Conservation (phyloP, 192 early-diverging fungal species). For the Coemansia sp. region DNA sequence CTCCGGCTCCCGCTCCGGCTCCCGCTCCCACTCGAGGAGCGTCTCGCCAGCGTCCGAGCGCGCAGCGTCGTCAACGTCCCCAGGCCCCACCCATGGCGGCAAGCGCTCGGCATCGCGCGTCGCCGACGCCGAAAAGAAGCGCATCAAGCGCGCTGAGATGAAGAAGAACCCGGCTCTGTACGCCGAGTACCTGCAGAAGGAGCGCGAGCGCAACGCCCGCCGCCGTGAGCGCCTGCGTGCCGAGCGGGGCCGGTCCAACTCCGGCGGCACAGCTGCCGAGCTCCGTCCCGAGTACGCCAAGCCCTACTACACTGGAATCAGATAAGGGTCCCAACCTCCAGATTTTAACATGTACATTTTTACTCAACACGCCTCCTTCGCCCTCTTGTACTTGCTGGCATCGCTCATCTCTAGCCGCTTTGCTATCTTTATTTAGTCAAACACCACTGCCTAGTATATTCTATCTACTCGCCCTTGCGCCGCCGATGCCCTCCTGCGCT, state of each 20-base stretch:
- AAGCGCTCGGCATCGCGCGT: slow-evolving; percentile 53
- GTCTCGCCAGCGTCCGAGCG: not conserved
- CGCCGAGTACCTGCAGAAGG: slow-evolving; percentile 53
- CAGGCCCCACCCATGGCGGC: slow-evolving; percentile 9
- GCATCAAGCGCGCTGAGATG: slow-evolving; percentile 52
- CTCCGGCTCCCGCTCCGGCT: not conserved
- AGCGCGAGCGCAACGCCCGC: slow-evolving; percentile 54
- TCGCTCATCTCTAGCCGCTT: not conserved
- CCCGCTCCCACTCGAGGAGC: not conserved
- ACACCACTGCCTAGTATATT: not conserved
- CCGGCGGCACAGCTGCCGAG: slow-evolving; percentile 17
- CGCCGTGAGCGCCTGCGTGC: slow-evolving; percentile 48
- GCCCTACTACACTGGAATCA: not conserved
- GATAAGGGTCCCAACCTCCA: not conserved
- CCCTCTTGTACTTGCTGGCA: too few species aligned
- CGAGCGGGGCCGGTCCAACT: slow-evolving; percentile 47
- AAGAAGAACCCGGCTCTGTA: slow-evolving; percentile 51
- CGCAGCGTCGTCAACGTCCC: slow-evolving; percentile 10
- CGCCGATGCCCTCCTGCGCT: not conserved
- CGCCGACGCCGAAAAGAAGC: slow-evolving; percentile 54
- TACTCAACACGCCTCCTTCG: too few species aligned
- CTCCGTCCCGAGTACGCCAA: not conserved
- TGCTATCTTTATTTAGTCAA: not conserved
- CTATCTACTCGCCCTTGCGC: not conserved
- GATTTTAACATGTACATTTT: too few species aligned